Evolutionary conservation across 1,284 basidiomycete genomes (phyloP).

Genomic region (Ceratobasidium sp.): DNA sequence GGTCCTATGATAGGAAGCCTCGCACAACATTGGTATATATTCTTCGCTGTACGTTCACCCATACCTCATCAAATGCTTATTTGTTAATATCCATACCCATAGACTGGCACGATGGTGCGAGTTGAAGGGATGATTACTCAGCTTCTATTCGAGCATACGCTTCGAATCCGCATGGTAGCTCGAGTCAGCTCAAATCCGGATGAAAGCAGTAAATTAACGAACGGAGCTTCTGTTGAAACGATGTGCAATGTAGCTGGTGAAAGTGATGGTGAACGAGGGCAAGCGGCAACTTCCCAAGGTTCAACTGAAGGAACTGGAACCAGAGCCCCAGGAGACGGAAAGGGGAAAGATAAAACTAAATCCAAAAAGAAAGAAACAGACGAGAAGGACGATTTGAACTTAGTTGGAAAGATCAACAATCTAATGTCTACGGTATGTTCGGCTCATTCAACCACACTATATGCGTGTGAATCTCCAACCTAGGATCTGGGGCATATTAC

Average conservation of each 20-base stretch:
- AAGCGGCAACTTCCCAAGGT: not conserved
- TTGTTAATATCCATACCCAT: not conserved
- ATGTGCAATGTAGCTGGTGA: slow-evolving; percentile 45
- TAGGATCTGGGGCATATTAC: slow-evolving; percentile 58
- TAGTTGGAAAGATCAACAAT: slow-evolving; percentile 68
- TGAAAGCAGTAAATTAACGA: slow-evolving; percentile 36
- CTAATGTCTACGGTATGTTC: slow-evolving; percentile 47
- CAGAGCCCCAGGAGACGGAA: not conserved
- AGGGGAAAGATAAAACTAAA: slow-evolving; percentile 43
- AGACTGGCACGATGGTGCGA: slow-evolving; percentile 57
- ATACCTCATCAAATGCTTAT: too few species aligned
- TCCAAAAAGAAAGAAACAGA: slow-evolving; percentile 40
- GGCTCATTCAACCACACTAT: slow-evolving; percentile 42
- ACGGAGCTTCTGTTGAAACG: slow-evolving; percentile 6
- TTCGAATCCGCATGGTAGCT: slow-evolving; percentile 65
- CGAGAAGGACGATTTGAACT: slow-evolving; percentile 50
- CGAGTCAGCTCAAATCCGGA: not conserved
- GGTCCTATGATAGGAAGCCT: slow-evolving; percentile 57
- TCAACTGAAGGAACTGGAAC: slow-evolving; percentile 4
- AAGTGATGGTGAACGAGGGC: slow-evolving; percentile 35
- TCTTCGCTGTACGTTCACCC: slow-evolving; percentile 46
- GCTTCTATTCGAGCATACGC: slow-evolving; percentile 72
- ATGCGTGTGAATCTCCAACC: slow-evolving; percentile 52
- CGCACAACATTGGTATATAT: slow-evolving; percentile 51
- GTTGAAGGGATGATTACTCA: slow-evolving; percentile 70